phyloP scores from a whole-genome alignment of 164 flowering plant genomes.

The Protea cynaroides region DNA sequence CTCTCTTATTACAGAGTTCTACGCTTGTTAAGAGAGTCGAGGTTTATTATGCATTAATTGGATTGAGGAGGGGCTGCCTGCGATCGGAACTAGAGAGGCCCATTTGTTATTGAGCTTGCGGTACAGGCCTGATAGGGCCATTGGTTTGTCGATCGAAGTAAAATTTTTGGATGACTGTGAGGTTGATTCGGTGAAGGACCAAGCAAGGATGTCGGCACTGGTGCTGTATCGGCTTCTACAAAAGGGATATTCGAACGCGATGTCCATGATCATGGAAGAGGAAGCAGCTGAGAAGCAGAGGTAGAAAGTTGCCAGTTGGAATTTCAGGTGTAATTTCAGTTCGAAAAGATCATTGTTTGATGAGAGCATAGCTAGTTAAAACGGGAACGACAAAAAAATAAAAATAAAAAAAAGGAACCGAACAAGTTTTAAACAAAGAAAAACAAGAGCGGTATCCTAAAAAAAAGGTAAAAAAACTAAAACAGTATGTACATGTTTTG shows the following conservation, averaged over 20 bases:
- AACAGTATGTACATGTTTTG: no score
- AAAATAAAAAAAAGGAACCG: no score
- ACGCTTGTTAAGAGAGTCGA: no score
- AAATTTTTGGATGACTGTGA: constrained; percentile 68
- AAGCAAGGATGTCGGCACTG: constrained; percentile 76
- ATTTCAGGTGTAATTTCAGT: no score
- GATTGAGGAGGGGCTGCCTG: constrained; percentile 79
- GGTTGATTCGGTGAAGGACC: constrained; percentile 61
- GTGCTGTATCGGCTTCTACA: constrained; percentile 75
- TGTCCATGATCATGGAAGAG: constrained; percentile 62
- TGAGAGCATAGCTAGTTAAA: no score
- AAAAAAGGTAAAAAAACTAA: no score
- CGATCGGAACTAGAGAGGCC: constrained; percentile 83
- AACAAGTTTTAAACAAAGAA: no score
- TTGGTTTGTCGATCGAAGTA: constrained; percentile 55
- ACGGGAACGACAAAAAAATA: no score
- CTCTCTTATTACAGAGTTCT: no score
- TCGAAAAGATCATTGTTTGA: no score
- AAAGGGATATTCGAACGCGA: constrained; percentile 61
- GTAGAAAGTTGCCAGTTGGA: constrained; percentile 48
- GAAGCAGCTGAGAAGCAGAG: constrained; percentile 63
- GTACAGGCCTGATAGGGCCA: constrained; percentile 78
- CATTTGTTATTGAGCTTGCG: constrained; percentile 57
- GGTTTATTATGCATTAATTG: constrained; percentile 71
- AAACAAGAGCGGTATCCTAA: no score